Conservation (phyloP, 2,329 filamentous ascomycete species). For the Ascocoryne sarcoides region DNA sequence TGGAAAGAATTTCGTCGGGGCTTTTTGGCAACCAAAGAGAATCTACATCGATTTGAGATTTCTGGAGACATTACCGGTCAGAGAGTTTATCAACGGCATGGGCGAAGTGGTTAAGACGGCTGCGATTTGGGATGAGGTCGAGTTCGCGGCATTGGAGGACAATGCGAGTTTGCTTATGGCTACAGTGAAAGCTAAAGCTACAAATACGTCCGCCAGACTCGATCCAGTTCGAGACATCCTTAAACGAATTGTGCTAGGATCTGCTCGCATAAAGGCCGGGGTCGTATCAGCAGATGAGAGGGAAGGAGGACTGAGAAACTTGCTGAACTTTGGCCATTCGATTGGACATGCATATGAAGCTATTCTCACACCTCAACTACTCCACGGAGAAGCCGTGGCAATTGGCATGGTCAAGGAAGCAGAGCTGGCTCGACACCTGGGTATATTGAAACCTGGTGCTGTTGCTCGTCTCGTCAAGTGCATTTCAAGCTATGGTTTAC, state of each 20-base stretch:
- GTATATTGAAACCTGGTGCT: constrained; percentile 74
- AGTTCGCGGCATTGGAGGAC: constrained; percentile 77
- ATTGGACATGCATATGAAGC: constrained; percentile 97
- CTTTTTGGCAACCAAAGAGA: constrained; percentile 91
- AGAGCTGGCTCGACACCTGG: constrained; percentile 82
- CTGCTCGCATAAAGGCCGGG: constrained; percentile 85
- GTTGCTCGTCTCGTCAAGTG: constrained; percentile 88
- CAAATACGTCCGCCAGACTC: constrained; percentile 47
- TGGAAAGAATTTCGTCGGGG: constrained; percentile 91
- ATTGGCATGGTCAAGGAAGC: constrained; percentile 99
- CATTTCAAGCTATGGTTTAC: constrained; percentile 86
- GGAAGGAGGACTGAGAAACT: constrained; percentile 85
- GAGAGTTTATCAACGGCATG: constrained; percentile 98
- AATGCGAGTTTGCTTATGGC: constrained; percentile 70
- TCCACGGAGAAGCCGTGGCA: constrained; percentile 92
- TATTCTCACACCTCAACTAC: constrained; percentile 85
- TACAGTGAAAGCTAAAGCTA: constrained; percentile 55
- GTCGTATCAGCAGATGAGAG: constrained; percentile 93
- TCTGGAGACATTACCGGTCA: constrained; percentile 76
- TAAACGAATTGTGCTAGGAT: constrained; percentile 71
- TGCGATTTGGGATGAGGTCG: constrained; percentile 85
- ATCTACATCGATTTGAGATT: constrained; percentile 94
- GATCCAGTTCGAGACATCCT: constrained; percentile 61
- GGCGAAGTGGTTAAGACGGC: constrained; percentile 97
- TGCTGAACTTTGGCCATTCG: constrained; percentile 96